A percentile compares a stretch with the other conserved stretches of the same genome.
phyloP scores from a whole-genome alignment of 148 eudicot species.

The Pouteria glomerata region DNA sequence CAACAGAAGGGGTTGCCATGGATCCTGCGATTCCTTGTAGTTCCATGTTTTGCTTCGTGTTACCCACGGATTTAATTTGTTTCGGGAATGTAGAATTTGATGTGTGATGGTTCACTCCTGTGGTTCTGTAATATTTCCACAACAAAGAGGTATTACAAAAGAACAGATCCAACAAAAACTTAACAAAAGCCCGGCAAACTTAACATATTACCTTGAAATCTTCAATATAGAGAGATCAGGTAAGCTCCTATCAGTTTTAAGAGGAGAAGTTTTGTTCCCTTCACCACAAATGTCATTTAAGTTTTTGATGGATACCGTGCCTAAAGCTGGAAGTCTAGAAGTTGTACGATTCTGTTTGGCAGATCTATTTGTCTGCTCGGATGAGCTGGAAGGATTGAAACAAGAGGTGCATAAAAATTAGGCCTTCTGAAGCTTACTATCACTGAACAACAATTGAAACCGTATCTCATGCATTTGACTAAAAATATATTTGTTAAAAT shows the following conservation, averaged over 20 bases:
- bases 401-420: conserved; percentile 25
- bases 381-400: conserved; percentile 18
- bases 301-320: conserved; percentile 20
- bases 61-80: conserved; percentile 22
- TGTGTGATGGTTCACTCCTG: conserved; percentile 18
- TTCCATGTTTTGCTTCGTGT: conserved; percentile 8
- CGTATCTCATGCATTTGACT: neutral
- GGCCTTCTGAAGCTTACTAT: neutral
- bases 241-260: conserved; percentile 17
- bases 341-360: conserved; percentile 23
- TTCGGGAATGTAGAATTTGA: conserved; percentile 16
- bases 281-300: conserved; percentile 17
- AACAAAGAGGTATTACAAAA: neutral
- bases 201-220: conserved; percentile 25
- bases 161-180: neutral
- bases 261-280: conserved; percentile 23
- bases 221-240: conserved; percentile 24
- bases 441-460: neutral
- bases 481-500: neutral
- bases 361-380: conserved; percentile 21
- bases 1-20: conserved; percentile 18
- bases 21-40: conserved; percentile 12
- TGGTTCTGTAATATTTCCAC: conserved; percentile 25
- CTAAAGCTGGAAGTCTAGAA: conserved; percentile 24
- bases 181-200: neutral